These are phyloP conservation scores for Mycena polygramma DNA, from an alignment of 768 basidiomycete genomes.

Conservation along the genomic window DNA sequence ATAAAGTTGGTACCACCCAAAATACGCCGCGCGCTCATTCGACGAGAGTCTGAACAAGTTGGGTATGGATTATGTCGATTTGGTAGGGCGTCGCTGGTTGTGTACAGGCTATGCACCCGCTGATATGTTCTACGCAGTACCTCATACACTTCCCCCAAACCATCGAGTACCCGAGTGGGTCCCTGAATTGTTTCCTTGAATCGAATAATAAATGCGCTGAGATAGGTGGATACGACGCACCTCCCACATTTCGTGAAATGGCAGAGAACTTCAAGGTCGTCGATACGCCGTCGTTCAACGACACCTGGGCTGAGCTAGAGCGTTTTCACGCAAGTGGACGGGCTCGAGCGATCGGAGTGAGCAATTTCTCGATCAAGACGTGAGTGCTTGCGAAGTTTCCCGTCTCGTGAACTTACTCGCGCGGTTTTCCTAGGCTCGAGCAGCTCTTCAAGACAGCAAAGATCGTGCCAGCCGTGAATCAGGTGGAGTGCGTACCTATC, in stretches of 20 bases:
- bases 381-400: too few relatives aligned
- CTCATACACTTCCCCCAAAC: conserved; percentile 66
- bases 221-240: conserved; percentile 34
- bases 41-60: conserved; percentile 56
- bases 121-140: conserved; percentile 48
- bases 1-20: conserved; percentile 53
- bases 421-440: too few relatives aligned
- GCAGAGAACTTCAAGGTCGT: conserved; percentile 38
- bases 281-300: conserved; percentile 51
- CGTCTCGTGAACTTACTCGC: too few relatives aligned
- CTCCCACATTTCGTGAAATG: conserved; percentile 52
- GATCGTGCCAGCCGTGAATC: too few relatives aligned
- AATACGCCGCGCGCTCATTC: conserved; percentile 54
- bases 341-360: too few relatives aligned
- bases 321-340: conserved; percentile 56
- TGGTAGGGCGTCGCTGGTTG: conserved; percentile 52
- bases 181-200: too few relatives aligned
- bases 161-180: conserved; percentile 47
- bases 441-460: too few relatives aligned
- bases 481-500: too few relatives aligned
- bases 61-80: conserved; percentile 62
- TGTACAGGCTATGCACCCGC: neutral
- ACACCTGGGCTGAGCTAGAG: conserved; percentile 67
- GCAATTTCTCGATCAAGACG: too few relatives aligned
- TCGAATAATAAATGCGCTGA: neutral